Evolutionary conservation across 2,329 filamentous ascomycete genomes (phyloP).

Genomic region (Fulvia fulva): DNA sequence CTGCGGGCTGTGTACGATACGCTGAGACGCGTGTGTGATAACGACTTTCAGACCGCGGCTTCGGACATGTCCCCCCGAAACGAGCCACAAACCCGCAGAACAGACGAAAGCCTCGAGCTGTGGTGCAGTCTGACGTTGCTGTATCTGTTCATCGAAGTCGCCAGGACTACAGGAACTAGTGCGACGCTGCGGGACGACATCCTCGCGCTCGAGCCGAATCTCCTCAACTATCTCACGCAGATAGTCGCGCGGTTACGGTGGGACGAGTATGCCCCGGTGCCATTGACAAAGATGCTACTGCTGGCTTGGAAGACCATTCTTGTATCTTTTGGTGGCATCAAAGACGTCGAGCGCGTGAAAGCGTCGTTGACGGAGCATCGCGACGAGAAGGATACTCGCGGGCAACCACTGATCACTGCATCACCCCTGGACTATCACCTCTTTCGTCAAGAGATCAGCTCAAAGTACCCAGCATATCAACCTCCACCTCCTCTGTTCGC

Average conservation of each 20-base stretch:
- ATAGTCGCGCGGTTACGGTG: conserved; percentile 51
- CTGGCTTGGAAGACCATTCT: conserved; percentile 90
- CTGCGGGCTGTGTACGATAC: conserved; percentile 40
- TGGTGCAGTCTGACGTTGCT: conserved; percentile 49
- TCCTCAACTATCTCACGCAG: conserved; percentile 69
- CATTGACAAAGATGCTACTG: conserved; percentile 53
- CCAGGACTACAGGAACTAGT: conserved; percentile 31
- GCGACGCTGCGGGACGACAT: conserved; percentile 30
- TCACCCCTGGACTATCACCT: conserved; percentile 94
- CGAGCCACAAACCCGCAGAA: conserved; percentile 25
- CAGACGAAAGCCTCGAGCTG: conserved; percentile 38
- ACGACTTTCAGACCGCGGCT: conserved; percentile 23
- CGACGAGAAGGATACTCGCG: conserved; percentile 54
- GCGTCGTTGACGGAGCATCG: conserved; percentile 59
- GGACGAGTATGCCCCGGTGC: conserved; percentile 58
- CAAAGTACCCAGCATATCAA: conserved; percentile 95
- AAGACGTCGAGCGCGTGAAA: conserved; percentile 71
- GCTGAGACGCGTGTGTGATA: conserved; percentile 33
- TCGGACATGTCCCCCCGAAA: conserved; percentile 23
- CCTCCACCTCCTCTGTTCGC: conserved; percentile 79
- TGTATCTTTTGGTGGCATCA: conserved; percentile 75
- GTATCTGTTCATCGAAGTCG: conserved; percentile 48
- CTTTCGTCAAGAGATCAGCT: conserved; percentile 93
- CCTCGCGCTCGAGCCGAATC: conserved; percentile 49
- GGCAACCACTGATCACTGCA: conserved; percentile 79